These are phyloP conservation scores for Leucogyrophana mollusca DNA, from an alignment of 768 basidiomycete genomes.

Conservation along the genomic window DNA sequence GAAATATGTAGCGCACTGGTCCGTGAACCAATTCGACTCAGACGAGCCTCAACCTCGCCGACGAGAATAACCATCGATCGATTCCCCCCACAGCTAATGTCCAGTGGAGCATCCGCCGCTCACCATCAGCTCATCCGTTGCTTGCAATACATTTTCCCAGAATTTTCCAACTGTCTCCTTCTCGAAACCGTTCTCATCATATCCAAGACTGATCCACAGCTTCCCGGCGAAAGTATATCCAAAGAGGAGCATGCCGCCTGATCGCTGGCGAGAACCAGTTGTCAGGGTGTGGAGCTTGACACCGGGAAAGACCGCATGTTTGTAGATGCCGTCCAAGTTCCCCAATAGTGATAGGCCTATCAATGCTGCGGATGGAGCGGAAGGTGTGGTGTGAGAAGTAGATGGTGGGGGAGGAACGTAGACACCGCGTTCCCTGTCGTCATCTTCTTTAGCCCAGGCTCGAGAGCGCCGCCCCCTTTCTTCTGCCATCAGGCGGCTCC, in stretches of 20 bases:
- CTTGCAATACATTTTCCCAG: conserved; percentile 59
- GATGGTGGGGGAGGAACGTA: conserved; percentile 30
- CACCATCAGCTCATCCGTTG: conserved; percentile 59
- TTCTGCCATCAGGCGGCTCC: conserved; percentile 62
- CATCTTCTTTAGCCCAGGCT: conserved; percentile 74
- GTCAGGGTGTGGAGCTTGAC: conserved; percentile 71
- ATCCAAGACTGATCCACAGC: conserved; percentile 78
- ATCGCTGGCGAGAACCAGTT: conserved; percentile 80
- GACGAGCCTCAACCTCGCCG: too few relatives aligned
- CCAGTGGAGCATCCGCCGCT: conserved; percentile 11
- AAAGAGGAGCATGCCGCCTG: conserved; percentile 79
- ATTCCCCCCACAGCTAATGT: too few relatives aligned
- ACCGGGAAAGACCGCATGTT: conserved; percentile 56
- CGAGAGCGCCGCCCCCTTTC: conserved; percentile 61
- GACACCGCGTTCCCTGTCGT: conserved; percentile 51
- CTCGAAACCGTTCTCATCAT: conserved; percentile 76
- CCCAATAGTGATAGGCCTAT: conserved; percentile 83
- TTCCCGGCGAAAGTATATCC: conserved; percentile 74
- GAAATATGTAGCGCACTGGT: too few relatives aligned
- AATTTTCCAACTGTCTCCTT: conserved; percentile 57
- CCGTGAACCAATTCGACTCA: too few relatives aligned
- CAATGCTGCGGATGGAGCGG: conserved; percentile 58
- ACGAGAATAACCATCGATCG: too few relatives aligned
- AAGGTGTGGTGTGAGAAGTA: conserved; percentile 23
- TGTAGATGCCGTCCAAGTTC: conserved; percentile 80